Percentiles rank a stretch among this genome's conserved stretches.
These are phyloP conservation scores for Cercospora zeae-maydis DNA, from an alignment of 2,329 filamentous ascomycete genomes.

Conservation along the genomic window DNA sequence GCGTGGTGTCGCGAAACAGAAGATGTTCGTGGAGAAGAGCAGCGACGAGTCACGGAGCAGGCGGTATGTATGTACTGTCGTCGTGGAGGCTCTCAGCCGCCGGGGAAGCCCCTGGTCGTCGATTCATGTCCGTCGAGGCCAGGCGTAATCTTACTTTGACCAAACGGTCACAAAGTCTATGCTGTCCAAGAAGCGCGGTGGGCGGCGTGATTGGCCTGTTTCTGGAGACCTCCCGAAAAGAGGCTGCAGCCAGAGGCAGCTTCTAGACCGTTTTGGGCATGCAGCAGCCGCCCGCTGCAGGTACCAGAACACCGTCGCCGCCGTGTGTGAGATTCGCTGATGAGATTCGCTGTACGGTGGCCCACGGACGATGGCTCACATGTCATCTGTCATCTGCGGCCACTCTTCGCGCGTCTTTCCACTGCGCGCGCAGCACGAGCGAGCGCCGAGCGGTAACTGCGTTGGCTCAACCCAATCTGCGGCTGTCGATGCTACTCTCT, in stretches of 20 bases:
- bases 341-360: too few species aligned
- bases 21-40: slow-evolving; percentile 23
- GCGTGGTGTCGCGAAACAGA: slow-evolving; percentile 28
- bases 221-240: slow-evolving; percentile 16
- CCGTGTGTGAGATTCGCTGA: neutral
- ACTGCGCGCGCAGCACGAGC: neutral
- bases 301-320: neutral
- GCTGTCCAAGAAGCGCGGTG: slow-evolving; percentile 1
- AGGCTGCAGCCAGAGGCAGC: slow-evolving; percentile 10
- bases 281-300: slow-evolving; percentile 13
- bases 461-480: neutral
- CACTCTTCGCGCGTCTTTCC: too few species aligned
- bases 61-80: slow-evolving; percentile 4
- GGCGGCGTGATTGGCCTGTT: slow-evolving; percentile 18
- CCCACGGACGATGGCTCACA: too few species aligned
- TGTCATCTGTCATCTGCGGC: too few species aligned
- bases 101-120: slow-evolving; percentile 14
- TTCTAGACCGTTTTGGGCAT: neutral
- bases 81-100: slow-evolving; percentile 6
- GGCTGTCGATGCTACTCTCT: neutral
- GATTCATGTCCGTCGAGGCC: slow-evolving; percentile 20
- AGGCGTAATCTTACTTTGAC: slow-evolving; percentile 19
- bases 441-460: neutral
- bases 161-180: slow-evolving; percentile 21
- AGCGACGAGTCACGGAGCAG: slow-evolving; percentile 9